Percentiles rank a stretch among this genome's conserved stretches.
phyloP scores from a whole-genome alignment of 257 asterid genomes.

The Haberlea rhodopensis region DNA sequence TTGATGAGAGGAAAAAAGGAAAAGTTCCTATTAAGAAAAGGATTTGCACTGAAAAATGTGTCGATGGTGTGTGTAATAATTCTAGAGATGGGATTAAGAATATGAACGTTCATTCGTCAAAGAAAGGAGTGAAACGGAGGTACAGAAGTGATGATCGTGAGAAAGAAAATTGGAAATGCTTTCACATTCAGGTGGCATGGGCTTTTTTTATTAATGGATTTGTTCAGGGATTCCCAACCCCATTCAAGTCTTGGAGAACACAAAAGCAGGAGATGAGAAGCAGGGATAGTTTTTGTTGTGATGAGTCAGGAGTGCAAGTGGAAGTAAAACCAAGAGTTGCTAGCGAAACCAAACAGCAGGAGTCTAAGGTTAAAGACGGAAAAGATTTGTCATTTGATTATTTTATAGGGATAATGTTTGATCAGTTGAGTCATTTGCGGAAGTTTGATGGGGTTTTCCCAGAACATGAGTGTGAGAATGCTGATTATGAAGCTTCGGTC shows the following conservation, averaged over 20 bases:
- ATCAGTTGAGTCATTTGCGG: conserved; percentile 65
- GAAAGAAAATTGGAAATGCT: conserved; percentile 56
- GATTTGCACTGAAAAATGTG: conserved; percentile 48
- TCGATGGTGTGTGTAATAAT: conserved; percentile 34
- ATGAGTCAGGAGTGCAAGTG: conserved; percentile 30
- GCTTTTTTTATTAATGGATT: conserved; percentile 61
- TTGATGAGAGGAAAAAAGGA: conserved; percentile 45
- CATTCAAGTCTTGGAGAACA: conserved; percentile 56
- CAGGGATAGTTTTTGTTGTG: conserved; percentile 29
- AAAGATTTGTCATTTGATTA: conserved; percentile 61
- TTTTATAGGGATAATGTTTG: conserved; percentile 64
- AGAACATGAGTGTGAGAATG: conserved; percentile 43
- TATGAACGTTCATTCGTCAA: conserved; percentile 27
- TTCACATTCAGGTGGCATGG: conserved; percentile 64
- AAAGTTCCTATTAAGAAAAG: conserved; percentile 60
- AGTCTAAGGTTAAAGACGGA: conserved; percentile 45
- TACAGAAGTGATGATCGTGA: conserved; percentile 39
- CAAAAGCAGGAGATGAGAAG: conserved; percentile 40
- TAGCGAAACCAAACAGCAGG: conserved; percentile 38
- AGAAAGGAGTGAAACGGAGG: conserved; percentile 60
- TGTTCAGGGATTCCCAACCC: conserved; percentile 68
- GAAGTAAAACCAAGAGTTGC: conserved; percentile 26
- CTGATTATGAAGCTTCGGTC: conserved; percentile 28
- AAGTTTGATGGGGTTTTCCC: conserved; percentile 54
- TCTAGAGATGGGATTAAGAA: conserved; percentile 30